phyloP scores from a whole-genome alignment of 2,329 filamentous ascomycete genomes.

The Torrubiella hemipterigena region DNA sequence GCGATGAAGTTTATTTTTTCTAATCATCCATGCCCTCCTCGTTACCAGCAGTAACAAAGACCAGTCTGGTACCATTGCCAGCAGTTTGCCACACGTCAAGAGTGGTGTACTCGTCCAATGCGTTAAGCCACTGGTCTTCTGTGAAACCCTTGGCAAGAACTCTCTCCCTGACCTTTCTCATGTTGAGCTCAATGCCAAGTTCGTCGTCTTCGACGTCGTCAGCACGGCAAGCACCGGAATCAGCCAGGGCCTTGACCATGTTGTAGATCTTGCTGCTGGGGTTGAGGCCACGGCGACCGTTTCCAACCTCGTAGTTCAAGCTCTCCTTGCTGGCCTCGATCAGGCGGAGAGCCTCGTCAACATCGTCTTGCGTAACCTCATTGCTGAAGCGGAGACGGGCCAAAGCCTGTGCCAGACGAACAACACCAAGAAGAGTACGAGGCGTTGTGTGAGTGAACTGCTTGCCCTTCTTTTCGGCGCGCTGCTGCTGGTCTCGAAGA shows the following conservation, averaged over 20 bases:
- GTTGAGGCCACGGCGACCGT: conserved; percentile 56
- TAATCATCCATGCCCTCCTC: conserved; percentile 34
- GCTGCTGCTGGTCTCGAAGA: conserved; percentile 82
- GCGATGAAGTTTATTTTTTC: no score
- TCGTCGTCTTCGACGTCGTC: conserved; percentile 47
- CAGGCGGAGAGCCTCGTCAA: conserved; percentile 85
- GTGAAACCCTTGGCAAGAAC: conserved; percentile 96
- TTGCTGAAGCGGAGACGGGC: conserved; percentile 83
- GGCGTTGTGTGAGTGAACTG: conserved; percentile 91
- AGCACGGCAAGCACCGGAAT: conserved; percentile 73
- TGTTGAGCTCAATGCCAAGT: conserved; percentile 57
- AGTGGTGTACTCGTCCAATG: conserved; percentile 79
- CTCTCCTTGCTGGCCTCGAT: conserved; percentile 90
- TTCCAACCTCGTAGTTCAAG: conserved; percentile 58
- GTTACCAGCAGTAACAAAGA: conserved; percentile 54
- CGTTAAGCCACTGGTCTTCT: conserved; percentile 76
- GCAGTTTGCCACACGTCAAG: conserved; percentile 76
- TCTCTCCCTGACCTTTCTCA: conserved; percentile 79
- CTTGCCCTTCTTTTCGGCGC: conserved; percentile 81
- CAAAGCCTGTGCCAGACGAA: conserved; percentile 87
- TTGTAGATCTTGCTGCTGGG: conserved; percentile 89
- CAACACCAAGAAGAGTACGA: conserved; percentile 81
- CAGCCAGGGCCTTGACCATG: conserved; percentile 77
- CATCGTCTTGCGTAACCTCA: conserved; percentile 78
- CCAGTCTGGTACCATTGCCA: conserved; percentile 55